phyloP scores from a whole-genome alignment of 768 basidiomycete genomes.

The Pleurotus djamor region DNA sequence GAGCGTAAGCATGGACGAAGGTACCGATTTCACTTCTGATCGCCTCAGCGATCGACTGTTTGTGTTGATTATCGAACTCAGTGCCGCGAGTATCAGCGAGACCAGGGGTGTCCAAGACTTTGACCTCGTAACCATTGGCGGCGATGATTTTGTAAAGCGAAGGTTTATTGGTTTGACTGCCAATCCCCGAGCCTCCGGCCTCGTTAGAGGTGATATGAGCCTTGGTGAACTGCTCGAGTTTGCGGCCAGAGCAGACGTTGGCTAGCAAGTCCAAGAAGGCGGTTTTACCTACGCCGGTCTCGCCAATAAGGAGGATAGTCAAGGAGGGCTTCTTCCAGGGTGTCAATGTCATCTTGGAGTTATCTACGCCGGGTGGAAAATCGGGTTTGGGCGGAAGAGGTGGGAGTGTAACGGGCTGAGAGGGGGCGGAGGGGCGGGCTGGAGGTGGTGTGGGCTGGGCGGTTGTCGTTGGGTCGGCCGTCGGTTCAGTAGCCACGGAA shows the following conservation, averaged over 20 bases:
- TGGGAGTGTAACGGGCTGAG: neutral
- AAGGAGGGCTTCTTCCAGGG: constrained; percentile 8
- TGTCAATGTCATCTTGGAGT: constrained; percentile 6
- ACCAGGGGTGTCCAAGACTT: constrained; percentile 25
- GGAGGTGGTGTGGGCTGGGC: no score
- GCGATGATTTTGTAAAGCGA: constrained; percentile 10
- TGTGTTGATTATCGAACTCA: constrained; percentile 19
- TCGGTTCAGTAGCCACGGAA: no score
- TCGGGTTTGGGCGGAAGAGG: neutral
- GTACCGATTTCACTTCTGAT: constrained; percentile 14
- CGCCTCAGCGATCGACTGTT: constrained; percentile 16
- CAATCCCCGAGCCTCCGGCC: constrained; percentile 2
- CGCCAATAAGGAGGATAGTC: constrained; percentile 11
- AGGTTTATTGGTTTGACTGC: constrained; percentile 13
- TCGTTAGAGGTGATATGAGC: constrained; percentile 9
- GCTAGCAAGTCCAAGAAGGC: constrained; percentile 13
- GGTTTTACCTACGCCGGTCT: constrained; percentile 17
- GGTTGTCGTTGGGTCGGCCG: no score
- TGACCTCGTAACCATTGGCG: constrained; percentile 10
- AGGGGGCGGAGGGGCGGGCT: neutral
- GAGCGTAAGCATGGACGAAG: neutral
- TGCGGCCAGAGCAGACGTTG: constrained; percentile 12
- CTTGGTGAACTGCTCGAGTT: constrained; percentile 3
- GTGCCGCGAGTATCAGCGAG: constrained; percentile 23
- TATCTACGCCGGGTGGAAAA: neutral